phyloP scores from a whole-genome alignment of 495 filamentous ascomycete genomes.

The Glutinoglossum americanum region DNA sequence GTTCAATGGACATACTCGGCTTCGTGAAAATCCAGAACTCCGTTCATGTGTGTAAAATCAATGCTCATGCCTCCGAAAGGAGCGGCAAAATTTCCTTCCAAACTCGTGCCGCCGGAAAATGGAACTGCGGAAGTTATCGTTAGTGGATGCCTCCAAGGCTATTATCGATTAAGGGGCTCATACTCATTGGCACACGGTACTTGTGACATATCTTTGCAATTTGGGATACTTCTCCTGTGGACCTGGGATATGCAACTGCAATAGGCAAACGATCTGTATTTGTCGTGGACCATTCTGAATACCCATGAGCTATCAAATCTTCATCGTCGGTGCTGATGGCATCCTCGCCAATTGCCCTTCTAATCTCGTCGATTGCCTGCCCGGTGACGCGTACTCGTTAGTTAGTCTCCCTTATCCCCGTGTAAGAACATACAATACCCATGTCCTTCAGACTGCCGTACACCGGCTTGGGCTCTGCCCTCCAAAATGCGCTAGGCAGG shows the following conservation, averaged over 20 bases:
- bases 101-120: slow-evolving; percentile 68
- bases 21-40: slow-evolving; percentile 54
- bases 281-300: slow-evolving; percentile 71
- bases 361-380: slow-evolving; percentile 20
- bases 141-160: background rate
- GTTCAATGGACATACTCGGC: slow-evolving; percentile 28
- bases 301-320: slow-evolving; percentile 60
- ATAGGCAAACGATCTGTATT: slow-evolving; percentile 60
- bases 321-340: slow-evolving; percentile 67
- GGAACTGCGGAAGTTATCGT: slow-evolving; percentile 24
- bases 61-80: slow-evolving; percentile 72
- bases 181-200: slow-evolving; percentile 58
- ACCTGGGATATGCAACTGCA: slow-evolving; percentile 60
- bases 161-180: background rate
- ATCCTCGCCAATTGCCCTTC: slow-evolving; percentile 35
- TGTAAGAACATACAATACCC: background rate
- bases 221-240: slow-evolving; percentile 56
- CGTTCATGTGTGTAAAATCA: slow-evolving; percentile 74
- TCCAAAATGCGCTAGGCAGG: background rate
- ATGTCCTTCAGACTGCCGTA: slow-evolving; percentile 2
- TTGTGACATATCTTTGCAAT: slow-evolving; percentile 68
- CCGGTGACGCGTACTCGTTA: background rate
- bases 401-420: background rate
- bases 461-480: background rate
- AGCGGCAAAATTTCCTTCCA: slow-evolving; percentile 77